phyloP scores from a whole-genome alignment of 1,284 basidiomycete species.

The Tremellales sp. region DNA sequence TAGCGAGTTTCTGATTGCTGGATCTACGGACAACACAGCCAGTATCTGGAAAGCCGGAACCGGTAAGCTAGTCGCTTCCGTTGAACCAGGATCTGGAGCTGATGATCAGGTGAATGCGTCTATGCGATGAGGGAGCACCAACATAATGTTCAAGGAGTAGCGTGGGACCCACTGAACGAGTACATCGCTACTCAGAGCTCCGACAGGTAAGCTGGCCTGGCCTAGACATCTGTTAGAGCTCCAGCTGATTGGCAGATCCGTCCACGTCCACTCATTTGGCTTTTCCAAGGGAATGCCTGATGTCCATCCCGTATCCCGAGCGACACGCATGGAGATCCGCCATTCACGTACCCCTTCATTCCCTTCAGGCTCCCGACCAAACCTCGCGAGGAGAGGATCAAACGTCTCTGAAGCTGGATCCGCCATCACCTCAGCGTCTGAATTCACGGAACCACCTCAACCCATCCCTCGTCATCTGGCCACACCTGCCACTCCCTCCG shows the following conservation, averaged over 20 bases:
- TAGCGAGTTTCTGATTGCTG: conserved; percentile 87
- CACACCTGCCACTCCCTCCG: conserved; percentile 25
- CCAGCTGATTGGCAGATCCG: conserved; percentile 51
- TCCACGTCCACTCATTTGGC: conserved; percentile 79
- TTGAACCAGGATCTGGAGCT: conserved; percentile 4
- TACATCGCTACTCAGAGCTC: conserved; percentile 92
- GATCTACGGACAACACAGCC: conserved; percentile 93
- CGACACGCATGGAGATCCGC: conserved; percentile 44
- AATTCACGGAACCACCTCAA: conserved; percentile 50
- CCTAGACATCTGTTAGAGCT: background rate
- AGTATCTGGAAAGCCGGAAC: conserved; percentile 46
- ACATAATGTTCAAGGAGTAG: conserved; percentile 93
- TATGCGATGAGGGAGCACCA: conserved; percentile 62
- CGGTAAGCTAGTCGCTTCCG: conserved; percentile 26
- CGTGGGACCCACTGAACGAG: conserved; percentile 93
- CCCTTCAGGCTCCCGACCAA: conserved; percentile 51
- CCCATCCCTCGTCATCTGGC: conserved; percentile 50
- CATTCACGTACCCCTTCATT: conserved; percentile 49
- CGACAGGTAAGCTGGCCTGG: conserved; percentile 60
- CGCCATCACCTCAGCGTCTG: conserved; percentile 55
- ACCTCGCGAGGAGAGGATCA: conserved; percentile 63
- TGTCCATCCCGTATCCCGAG: conserved; percentile 58
- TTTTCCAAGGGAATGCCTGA: conserved; percentile 74
- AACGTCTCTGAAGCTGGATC: conserved; percentile 70
- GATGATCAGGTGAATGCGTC: conserved; percentile 39